Conservation (phyloP, 768 basidiomycete species). For the Pulveroboletus ravenelii region DNA sequence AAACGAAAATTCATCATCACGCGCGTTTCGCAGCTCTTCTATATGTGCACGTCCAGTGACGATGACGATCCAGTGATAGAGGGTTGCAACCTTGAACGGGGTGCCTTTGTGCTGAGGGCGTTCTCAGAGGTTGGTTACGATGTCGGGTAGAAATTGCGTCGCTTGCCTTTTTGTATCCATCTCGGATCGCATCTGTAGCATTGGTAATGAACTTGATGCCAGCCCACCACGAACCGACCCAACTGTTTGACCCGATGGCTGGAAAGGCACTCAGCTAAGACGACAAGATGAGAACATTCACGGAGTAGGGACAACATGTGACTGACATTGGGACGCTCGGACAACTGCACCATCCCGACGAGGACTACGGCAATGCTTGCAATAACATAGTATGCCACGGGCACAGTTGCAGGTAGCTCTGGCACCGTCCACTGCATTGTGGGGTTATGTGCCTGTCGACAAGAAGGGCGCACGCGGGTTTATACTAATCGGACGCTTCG, state of each 20-base stretch:
- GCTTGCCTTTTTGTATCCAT: constrained; percentile 30
- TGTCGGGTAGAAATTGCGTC: background rate
- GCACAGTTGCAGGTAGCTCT: background rate
- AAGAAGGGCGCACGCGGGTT: background rate
- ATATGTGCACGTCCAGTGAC: constrained; percentile 26
- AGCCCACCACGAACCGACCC: constrained; percentile 27
- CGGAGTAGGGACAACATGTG: background rate
- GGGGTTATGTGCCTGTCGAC: too few species aligned
- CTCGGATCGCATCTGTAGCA: constrained; percentile 19
- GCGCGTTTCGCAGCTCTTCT: constrained; percentile 37
- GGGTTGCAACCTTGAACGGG: constrained; percentile 29
- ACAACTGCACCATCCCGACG: background rate
- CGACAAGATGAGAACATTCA: background rate
- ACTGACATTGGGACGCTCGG: constrained; percentile 1
- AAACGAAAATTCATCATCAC: constrained; percentile 36
- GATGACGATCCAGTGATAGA: constrained; percentile 37
- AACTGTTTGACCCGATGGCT: constrained; percentile 20
- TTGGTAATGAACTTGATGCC: constrained; percentile 15
- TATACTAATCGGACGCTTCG: background rate
- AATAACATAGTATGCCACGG: background rate
- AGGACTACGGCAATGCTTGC: background rate
- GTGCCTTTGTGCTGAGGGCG: constrained; percentile 20
- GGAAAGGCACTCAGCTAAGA: constrained; percentile 27
- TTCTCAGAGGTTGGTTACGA: background rate
- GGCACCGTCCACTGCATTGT: background rate